phyloP scores from a whole-genome alignment of 768 basidiomycete genomes.

The Hebeloma cylindrosporum region DNA sequence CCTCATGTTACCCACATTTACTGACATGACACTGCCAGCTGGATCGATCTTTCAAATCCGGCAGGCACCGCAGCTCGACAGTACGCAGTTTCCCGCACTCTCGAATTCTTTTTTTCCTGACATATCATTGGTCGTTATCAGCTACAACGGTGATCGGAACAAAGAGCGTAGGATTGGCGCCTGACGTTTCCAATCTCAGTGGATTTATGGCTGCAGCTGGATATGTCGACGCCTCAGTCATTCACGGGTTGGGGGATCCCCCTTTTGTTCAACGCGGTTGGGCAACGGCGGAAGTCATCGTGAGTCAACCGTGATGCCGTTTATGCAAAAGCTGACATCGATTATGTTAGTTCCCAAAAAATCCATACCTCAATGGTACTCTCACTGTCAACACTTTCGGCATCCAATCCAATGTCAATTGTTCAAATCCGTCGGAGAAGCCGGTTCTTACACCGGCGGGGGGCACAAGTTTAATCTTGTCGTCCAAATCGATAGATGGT shows the following conservation, averaged over 20 bases:
- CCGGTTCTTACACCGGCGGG: conserved; percentile 22
- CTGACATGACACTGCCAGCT: conserved; percentile 28
- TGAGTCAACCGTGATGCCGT: conserved; percentile 21
- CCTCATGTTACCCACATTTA: conserved; percentile 7
- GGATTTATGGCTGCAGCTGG: conserved; percentile 63
- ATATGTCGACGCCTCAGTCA: conserved; percentile 45
- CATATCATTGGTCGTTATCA: conserved; percentile 16
- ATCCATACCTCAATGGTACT: conserved; percentile 49
- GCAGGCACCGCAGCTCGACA: conserved; percentile 23
- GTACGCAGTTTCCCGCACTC: conserved; percentile 16
- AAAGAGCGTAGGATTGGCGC: conserved; percentile 44
- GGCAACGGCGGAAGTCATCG: conserved; percentile 55
- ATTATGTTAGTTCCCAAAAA: conserved; percentile 39
- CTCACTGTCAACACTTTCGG: conserved; percentile 54
- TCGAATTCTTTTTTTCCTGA: not conserved
- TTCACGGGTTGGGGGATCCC: conserved; percentile 51
- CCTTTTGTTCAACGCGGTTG: conserved; percentile 53
- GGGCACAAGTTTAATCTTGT: conserved; percentile 34
- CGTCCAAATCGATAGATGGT: conserved; percentile 47
- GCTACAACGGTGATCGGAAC: conserved; percentile 41
- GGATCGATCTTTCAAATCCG: conserved; percentile 42
- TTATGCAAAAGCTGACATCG: not conserved
- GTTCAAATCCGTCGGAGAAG: conserved; percentile 36
- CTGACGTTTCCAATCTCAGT: conserved; percentile 44
- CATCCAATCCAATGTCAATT: conserved; percentile 47